Evolutionary conservation across 129 eudicot genomes (phyloP).

Genomic region (Flaveria robusta): DNA sequence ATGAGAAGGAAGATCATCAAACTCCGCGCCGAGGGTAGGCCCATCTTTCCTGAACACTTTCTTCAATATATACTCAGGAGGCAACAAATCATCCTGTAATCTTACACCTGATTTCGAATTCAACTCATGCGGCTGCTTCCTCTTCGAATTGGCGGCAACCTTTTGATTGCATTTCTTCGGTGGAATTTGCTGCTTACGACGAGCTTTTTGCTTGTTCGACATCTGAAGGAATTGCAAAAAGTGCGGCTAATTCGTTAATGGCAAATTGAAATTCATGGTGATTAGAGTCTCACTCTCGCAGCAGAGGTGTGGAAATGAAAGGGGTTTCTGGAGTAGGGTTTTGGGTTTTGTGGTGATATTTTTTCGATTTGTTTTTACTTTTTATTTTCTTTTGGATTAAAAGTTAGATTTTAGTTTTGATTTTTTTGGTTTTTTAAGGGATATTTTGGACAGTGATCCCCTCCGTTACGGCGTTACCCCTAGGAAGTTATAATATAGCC

Average conservation of each 20-base stretch:
- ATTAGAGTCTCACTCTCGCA: slow-evolving; percentile 24
- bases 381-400: not conserved
- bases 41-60: slow-evolving; percentile 80
- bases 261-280: slow-evolving; percentile 18
- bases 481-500: not conserved
- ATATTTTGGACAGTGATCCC: slow-evolving; percentile 24
- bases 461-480: not conserved
- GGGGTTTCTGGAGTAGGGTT: slow-evolving; percentile 65
- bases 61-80: slow-evolving; percentile 51
- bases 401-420: not conserved
- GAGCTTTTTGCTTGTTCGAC: slow-evolving; percentile 31
- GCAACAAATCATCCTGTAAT: slow-evolving; percentile 55
- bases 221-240: not conserved
- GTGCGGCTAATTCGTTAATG: slow-evolving; percentile 22
- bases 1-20: slow-evolving; percentile 63
- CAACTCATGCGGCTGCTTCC: slow-evolving; percentile 39
- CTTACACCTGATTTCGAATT: slow-evolving; percentile 26
- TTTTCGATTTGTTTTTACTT: slow-evolving; percentile 20
- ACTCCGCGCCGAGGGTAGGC: slow-evolving; percentile 71
- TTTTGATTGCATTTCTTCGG: slow-evolving; percentile 23
- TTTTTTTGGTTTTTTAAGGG: not conserved
- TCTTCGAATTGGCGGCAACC: slow-evolving; percentile 41
- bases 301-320: slow-evolving; percentile 23
- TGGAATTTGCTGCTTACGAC: slow-evolving; percentile 32
- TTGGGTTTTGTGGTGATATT: slow-evolving; percentile 56